Base-by-base conservation (phyloP, 768 basidiomycete species). In the Serendipita indica region DNA sequence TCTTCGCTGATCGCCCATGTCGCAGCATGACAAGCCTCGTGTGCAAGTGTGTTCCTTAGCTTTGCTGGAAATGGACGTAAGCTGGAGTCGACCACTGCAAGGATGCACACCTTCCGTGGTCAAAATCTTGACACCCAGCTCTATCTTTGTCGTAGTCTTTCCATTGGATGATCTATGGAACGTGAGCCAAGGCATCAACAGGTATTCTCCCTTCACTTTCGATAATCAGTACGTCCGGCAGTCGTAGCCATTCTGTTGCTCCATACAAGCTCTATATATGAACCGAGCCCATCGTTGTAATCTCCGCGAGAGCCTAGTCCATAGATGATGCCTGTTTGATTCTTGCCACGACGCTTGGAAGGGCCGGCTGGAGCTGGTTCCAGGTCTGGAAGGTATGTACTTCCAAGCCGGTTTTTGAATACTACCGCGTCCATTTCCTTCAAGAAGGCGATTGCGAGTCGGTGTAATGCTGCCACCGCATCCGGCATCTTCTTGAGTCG, bases 171-270 rank as follows among this genome's bases (percentile, higher is more conserved):
- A 25, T 33, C 49, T 54, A 46, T 54, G n/a, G 7, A 54, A 7
- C n/a, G 35, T 37, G 35, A 37, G 35, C 10, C 35, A 10, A n/a
- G 10, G n/a, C n/a, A 10, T 27, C 49, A 12, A n/a, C n/a, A 10
- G 5, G 49, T 54, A 28, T 22, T 10, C 22, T 10, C 25, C 4
- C 22, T 10, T 54, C 12, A 54, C 49, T 54, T 54, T 27, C 32
- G 22, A 33, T 54, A 54, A 27, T 54, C 49, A 54, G 25, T 54
- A 25, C 49, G 22, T 16, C 49, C 49, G 4, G 49, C 49, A n/a
- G 49, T 54, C 7, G 49, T 54, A 7, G 49, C 49, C 49, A 54
- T 54, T 18, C 49, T 54, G 49, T 54, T 54, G 25, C 49, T 54
- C 49, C 49, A 54, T 7, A 54, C 49, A 4, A 54, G 49, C 49